phyloP scores from a whole-genome alignment of 2,329 filamentous ascomycete species.

The Hymenoscyphus scutula region DNA sequence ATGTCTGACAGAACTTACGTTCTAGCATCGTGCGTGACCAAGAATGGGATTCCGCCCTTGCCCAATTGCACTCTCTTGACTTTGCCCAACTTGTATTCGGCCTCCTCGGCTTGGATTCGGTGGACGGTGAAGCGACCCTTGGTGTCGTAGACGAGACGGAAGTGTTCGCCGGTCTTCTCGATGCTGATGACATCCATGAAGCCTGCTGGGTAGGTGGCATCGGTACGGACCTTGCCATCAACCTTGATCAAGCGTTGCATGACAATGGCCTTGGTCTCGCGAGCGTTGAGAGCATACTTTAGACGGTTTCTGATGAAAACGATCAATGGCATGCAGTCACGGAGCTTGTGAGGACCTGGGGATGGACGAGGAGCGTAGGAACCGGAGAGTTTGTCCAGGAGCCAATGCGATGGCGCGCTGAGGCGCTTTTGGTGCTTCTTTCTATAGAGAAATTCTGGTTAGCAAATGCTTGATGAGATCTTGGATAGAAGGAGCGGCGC shows the following conservation, averaged over 20 bases:
- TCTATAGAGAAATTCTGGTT: slow-evolving; percentile 46
- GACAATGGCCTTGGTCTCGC: slow-evolving; percentile 95
- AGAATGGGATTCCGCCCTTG: slow-evolving; percentile 99
- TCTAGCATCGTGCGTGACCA: slow-evolving; percentile 99
- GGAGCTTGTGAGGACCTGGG: slow-evolving; percentile 96
- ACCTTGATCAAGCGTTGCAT: slow-evolving; percentile 99
- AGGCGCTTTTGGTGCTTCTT: slow-evolving; percentile 99
- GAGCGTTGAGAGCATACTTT: slow-evolving; percentile 99
- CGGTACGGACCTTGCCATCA: slow-evolving; percentile 98
- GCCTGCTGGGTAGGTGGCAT: slow-evolving; percentile 93
- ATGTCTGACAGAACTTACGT: slow-evolving; percentile 98
- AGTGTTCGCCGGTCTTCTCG: slow-evolving; percentile 99
- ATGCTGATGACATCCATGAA: slow-evolving; percentile 99
- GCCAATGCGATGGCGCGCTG: slow-evolving; percentile 98
- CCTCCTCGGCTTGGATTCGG: slow-evolving; percentile 98
- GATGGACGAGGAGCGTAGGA: slow-evolving; percentile 71
- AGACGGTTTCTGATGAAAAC: slow-evolving; percentile 96
- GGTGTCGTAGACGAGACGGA: slow-evolving; percentile 99
- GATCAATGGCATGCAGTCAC: slow-evolving; percentile 97
- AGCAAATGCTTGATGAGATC: slow-evolving; percentile 15
- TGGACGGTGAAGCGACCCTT: slow-evolving; percentile 99
- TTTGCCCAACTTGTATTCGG: slow-evolving; percentile 99
- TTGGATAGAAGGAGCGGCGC: neutral
- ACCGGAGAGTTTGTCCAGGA: slow-evolving; percentile 99
- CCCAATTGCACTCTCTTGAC: slow-evolving; percentile 99